Base-by-base conservation (phyloP, 371 early-diverging fungal genomes). In the Haplosporangium sp. region DNA sequence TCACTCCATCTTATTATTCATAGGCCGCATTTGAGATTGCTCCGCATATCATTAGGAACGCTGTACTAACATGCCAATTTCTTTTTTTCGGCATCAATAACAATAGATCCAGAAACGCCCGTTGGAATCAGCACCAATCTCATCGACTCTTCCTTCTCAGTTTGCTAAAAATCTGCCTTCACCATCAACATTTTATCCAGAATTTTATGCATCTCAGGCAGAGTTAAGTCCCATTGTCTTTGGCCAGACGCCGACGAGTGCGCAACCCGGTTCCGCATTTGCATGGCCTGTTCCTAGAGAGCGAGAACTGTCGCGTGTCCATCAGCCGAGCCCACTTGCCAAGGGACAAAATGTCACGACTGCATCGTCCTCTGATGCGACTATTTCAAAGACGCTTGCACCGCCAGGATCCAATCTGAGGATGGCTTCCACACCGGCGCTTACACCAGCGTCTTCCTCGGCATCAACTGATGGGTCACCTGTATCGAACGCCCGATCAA, bases 161-260 rank as follows among this genome's bases (percentile, higher is more conserved):
- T 93, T 92, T 72, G 91, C 91, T 36, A 93, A 92, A 68, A 93
- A 90, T 60, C 79, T 93, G 50, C 93, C 92, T 13, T 92, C 92
- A 16, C 93, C 93, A 7, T 89, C 90, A 8, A 86, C 91, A 1
- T 93, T 93, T 74, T 93, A 92, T 74, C 90, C 92, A 5, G 89
- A 91, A 52, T 90, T 93, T 54, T 93, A 92, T 79, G 90, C 77
- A 1, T 66, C 77, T 0, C 77, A 77, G 36, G 63, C 77, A 16
- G 77, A 77, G 52, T 47, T 77, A n/a, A 77, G 77, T 48, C 77
- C 77, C 9, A 77, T 77, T 12, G 77, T 77, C 3, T 77, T 77
- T 63, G 67, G 67, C 42, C 77, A 77, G 55, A 77, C 77, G 4
- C 77, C 77, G 12, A 77, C 77, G 23, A 77, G 77, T 47, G 77